A percentile compares a stretch with the other conserved stretches of the same genome.
Evolutionary conservation across 2,329 filamentous ascomycete genomes (phyloP).

Genomic region (Pseudogymnoascus sp.): DNA sequence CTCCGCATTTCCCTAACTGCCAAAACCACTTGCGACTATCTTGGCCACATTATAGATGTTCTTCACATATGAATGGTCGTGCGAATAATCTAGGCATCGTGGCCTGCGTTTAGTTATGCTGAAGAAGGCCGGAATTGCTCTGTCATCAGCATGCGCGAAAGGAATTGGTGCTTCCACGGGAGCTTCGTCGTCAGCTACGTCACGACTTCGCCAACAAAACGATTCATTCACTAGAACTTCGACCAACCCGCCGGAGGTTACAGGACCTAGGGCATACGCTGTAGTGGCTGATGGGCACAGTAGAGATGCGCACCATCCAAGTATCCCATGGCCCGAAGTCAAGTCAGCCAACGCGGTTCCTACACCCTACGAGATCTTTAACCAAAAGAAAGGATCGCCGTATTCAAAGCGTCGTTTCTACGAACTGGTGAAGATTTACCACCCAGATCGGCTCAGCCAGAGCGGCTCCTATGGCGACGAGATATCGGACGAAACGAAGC

Average conservation of each 20-base stretch:
- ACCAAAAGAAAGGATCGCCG: slow-evolving; percentile 48
- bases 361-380: slow-evolving; percentile 87
- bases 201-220: slow-evolving; percentile 20
- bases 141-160: slow-evolving; percentile 33
- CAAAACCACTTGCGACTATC: neutral
- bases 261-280: slow-evolving; percentile 29
- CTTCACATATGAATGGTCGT: neutral
- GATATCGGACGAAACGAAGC: slow-evolving; percentile 53
- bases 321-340: slow-evolving; percentile 27
- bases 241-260: slow-evolving; percentile 11
- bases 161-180: slow-evolving; percentile 25
- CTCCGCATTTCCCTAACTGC: neutral
- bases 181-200: slow-evolving; percentile 25
- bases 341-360: slow-evolving; percentile 24
- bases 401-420: slow-evolving; percentile 85
- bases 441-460: slow-evolving; percentile 63
- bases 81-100: neutral
- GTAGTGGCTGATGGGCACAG: slow-evolving; percentile 31
- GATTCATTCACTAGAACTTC: slow-evolving; percentile 13
- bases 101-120: slow-evolving; percentile 32
- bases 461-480: slow-evolving; percentile 33
- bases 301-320: slow-evolving; percentile 27
- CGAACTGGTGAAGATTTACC: slow-evolving; percentile 89
- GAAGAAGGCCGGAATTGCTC: slow-evolving; percentile 36
- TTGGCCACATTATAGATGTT: slow-evolving; percentile 10